Percentiles rank a stretch among this genome's conserved stretches.
These are phyloP conservation scores for Mycena sanguinolenta DNA, from an alignment of 768 basidiomycete genomes.

Conservation along the genomic window DNA sequence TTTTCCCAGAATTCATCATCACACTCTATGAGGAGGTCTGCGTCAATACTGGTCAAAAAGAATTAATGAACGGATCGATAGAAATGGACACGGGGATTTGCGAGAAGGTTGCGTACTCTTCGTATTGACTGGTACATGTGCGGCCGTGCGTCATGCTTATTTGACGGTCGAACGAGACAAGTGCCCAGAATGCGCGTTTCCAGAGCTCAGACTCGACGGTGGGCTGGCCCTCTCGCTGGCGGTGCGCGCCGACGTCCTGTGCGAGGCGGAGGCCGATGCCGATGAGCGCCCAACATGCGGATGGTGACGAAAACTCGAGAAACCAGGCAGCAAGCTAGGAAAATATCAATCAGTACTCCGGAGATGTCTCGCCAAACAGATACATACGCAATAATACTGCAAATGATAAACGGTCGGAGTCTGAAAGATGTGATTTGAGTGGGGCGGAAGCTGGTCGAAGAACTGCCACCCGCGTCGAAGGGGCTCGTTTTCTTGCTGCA, in stretches of 20 bases:
- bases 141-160: no score
- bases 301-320: constrained; percentile 68
- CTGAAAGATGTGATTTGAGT: constrained; percentile 8
- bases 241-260: constrained; percentile 31
- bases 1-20: constrained; percentile 53
- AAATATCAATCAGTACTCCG: no score
- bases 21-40: constrained; percentile 64
- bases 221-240: constrained; percentile 47
- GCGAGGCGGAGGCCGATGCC: constrained; percentile 53
- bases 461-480: constrained; percentile 24
- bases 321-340: constrained; percentile 64
- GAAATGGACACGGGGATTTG: no score
- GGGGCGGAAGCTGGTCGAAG: constrained; percentile 19
- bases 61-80: background rate
- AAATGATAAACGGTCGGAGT: constrained; percentile 10
- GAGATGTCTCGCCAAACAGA: constrained; percentile 42
- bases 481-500: constrained; percentile 43
- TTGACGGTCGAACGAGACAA: no score
- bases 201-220: constrained; percentile 40
- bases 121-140: no score
- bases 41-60: constrained; percentile 54
- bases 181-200: no score
- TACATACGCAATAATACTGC: constrained; percentile 29
- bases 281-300: constrained; percentile 76
- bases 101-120: no score